Evolutionary conservation across 2,329 filamentous ascomycete genomes (phyloP).

Genomic region (Ophidiomyces ophidiicola): DNA sequence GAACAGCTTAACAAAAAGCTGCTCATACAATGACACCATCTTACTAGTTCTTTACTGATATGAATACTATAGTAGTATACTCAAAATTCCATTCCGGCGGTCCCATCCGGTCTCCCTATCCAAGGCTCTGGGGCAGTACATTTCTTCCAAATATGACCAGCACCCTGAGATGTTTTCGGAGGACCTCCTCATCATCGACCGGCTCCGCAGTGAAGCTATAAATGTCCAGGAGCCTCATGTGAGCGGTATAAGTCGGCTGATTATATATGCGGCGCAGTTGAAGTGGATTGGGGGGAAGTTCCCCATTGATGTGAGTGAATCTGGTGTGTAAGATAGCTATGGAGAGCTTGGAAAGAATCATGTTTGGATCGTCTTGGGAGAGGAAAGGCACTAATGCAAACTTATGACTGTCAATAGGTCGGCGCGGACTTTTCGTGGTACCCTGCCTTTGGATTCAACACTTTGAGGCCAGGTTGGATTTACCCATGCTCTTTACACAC

Average conservation of each 20-base stretch:
- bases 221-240: slow-evolving; percentile 78
- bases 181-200: slow-evolving; percentile 77
- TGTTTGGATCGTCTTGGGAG: background rate
- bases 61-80: slow-evolving; percentile 33
- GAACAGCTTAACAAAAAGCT: too few relatives aligned
- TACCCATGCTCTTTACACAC: background rate
- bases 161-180: slow-evolving; percentile 92
- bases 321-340: background rate
- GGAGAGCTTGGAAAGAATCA: too few relatives aligned
- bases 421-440: slow-evolving; percentile 97
- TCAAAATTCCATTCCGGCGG: slow-evolving; percentile 77
- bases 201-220: slow-evolving; percentile 70
- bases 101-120: slow-evolving; percentile 69
- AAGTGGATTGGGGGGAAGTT: slow-evolving; percentile 93
- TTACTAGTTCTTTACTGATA: background rate
- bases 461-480: slow-evolving; percentile 48
- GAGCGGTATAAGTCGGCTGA: slow-evolving; percentile 77
- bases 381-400: slow-evolving; percentile 1
- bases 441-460: slow-evolving; percentile 81
- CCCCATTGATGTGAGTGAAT: slow-evolving; percentile 64
- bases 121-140: slow-evolving; percentile 80
- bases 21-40: background rate
- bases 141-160: slow-evolving; percentile 96
- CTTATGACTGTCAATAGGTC: slow-evolving; percentile 47
- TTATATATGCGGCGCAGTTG: slow-evolving; percentile 81